These are phyloP conservation scores for Anthoceros angustus DNA, from an alignment of 225 moss, liverwort and hornwort genomes.

Conservation along the genomic window DNA sequence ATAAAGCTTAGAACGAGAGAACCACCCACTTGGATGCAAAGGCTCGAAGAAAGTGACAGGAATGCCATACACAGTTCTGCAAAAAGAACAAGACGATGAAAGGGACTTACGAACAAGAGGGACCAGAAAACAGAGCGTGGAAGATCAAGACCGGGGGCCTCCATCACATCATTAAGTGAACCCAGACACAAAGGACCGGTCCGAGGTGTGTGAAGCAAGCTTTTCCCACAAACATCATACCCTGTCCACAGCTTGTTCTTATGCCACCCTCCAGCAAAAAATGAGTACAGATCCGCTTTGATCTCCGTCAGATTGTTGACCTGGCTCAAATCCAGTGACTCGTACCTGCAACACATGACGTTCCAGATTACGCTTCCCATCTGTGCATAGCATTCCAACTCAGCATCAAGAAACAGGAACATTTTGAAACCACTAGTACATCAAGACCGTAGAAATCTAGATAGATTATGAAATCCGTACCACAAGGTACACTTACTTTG, in stretches of 20 bases:
- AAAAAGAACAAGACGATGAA: slow-evolving; percentile 1
- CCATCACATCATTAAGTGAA: background rate
- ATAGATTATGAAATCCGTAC: background rate
- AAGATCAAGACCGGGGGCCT: background rate
- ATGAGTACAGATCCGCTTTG: slow-evolving; percentile 42
- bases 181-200: background rate
- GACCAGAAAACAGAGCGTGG: background rate
- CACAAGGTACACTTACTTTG: slow-evolving; percentile 34
- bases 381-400: background rate
- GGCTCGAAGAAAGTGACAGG: slow-evolving; percentile 50
- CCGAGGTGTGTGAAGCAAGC: background rate
- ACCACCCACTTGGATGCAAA: slow-evolving; percentile 35
- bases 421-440: background rate
- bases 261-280: slow-evolving; percentile 41
- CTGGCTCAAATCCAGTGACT: slow-evolving; percentile 33
- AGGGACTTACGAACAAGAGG: background rate
- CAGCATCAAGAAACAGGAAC: slow-evolving; percentile 1
- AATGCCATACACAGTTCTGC: slow-evolving; percentile 39
- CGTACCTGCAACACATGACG: slow-evolving; percentile 20
- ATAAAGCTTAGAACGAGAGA: slow-evolving; percentile 29
- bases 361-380: background rate
- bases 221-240: slow-evolving; percentile 12
- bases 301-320: slow-evolving; percentile 39
- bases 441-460: background rate
- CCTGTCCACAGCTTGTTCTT: slow-evolving; percentile 61